Evolutionary conservation across 257 asterid genomes (phyloP).

Genomic region (Nicotiana obtusifolia): DNA sequence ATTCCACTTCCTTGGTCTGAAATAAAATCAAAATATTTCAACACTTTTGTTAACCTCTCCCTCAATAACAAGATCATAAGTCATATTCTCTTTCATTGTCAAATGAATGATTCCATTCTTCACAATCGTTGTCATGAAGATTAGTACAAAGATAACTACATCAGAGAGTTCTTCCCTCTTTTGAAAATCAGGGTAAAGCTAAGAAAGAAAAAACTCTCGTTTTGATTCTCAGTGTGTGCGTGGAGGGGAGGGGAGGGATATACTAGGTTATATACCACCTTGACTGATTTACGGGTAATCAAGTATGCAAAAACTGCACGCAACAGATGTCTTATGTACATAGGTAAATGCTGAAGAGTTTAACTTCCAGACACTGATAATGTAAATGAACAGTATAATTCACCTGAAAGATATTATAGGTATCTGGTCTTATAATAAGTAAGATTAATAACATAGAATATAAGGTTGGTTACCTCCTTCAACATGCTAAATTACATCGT

Average conservation of each 20-base stretch:
- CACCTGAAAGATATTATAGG: too few species aligned
- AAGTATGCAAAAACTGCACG: neutral
- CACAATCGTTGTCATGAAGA: neutral
- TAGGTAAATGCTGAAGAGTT: neutral
- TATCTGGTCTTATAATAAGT: too few species aligned
- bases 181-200: neutral
- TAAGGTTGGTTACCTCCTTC: too few species aligned
- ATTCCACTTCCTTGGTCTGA: slow-evolving; percentile 99
- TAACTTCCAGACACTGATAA: too few species aligned
- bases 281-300: neutral
- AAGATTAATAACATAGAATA: too few species aligned
- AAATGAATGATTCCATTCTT: neutral
- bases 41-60: neutral
- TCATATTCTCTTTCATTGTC: neutral
- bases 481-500: too few species aligned
- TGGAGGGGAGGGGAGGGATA: neutral
- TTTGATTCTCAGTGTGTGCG: neutral
- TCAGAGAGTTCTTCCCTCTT: neutral
- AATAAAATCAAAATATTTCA: neutral
- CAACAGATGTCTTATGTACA: neutral
- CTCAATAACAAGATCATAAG: neutral
- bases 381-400: too few species aligned
- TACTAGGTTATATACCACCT: neutral
- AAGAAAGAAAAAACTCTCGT: neutral
- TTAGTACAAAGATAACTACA: neutral